Evolutionary conservation across 148 eudicot genomes (phyloP).

Genomic region (Vaccinium corymbosum): DNA sequence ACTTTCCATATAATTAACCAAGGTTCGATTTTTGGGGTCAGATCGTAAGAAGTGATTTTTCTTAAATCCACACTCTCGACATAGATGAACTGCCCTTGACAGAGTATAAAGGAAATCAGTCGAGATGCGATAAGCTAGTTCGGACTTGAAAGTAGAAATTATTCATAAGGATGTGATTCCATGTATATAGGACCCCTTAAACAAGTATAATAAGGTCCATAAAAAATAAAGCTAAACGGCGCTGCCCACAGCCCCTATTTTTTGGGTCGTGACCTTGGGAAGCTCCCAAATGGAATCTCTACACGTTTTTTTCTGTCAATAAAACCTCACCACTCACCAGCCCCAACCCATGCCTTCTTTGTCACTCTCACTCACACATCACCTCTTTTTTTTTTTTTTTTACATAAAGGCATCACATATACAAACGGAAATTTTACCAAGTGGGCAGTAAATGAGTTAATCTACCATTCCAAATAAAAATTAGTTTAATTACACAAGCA

Average conservation of each 20-base stretch:
- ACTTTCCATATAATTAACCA: too few relatives aligned
- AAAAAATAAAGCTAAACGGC: conserved; percentile 27
- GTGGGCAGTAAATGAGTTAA: background rate
- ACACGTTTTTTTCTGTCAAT: conserved; percentile 20
- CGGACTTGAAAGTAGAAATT: too few relatives aligned
- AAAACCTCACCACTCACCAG: background rate
- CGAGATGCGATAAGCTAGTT: too few relatives aligned
- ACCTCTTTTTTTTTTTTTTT: background rate
- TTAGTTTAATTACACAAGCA: too few relatives aligned
- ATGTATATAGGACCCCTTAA: too few relatives aligned
- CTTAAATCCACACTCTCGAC: too few relatives aligned
- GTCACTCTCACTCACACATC: background rate
- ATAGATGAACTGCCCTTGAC: too few relatives aligned
- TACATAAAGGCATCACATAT: background rate
- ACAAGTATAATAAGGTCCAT: background rate
- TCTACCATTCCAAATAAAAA: too few relatives aligned
- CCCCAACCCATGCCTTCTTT: background rate
- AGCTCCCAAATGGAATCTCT: conserved; percentile 26
- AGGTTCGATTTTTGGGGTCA: too few relatives aligned
- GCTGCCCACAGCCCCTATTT: conserved; percentile 22
- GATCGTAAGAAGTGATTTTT: too few relatives aligned
- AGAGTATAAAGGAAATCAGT: too few relatives aligned
- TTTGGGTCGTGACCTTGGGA: conserved; percentile 31
- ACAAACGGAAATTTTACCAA: background rate
- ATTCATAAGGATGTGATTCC: too few relatives aligned